phyloP scores from a whole-genome alignment of 139 green algal species.

The Pseudopediastrum boryanum region DNA sequence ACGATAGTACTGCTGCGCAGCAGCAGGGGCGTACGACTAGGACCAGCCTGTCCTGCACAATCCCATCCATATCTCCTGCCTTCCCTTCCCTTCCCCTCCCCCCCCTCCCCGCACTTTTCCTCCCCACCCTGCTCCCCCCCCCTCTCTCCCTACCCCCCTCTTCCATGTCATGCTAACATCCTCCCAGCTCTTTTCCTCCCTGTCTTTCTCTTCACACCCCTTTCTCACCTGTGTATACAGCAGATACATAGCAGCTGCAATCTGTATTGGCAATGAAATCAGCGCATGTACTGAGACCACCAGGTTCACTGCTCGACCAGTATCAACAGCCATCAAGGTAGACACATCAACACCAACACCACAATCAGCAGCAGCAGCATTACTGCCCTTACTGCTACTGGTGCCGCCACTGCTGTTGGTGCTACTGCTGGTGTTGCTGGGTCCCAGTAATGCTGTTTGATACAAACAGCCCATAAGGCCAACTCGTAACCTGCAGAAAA shows the following conservation, averaged over 20 bases:
- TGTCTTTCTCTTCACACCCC: too few relatives aligned
- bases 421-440: background rate
- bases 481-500: too few relatives aligned
- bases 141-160: background rate
- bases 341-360: constrained; percentile 32
- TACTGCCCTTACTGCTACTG: background rate
- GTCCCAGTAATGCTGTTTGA: background rate
- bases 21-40: too few relatives aligned
- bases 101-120: background rate
- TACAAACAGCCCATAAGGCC: too few relatives aligned
- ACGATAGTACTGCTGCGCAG: too few relatives aligned
- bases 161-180: too few relatives aligned
- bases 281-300: constrained; percentile 81
- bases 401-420: background rate
- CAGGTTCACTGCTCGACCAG: constrained; percentile 76
- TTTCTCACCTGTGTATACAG: constrained; percentile 81
- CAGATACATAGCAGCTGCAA: constrained; percentile 78
- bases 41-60: background rate
- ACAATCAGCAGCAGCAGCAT: background rate
- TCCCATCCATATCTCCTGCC: background rate
- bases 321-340: constrained; percentile 71
- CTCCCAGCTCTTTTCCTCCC: too few relatives aligned
- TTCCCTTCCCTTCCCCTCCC: background rate
- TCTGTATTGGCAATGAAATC: constrained; percentile 84
- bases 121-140: background rate